Evolutionary conservation across 805 yeast species (phyloP).

Genomic region (Phaffomyces thermotolerans): DNA sequence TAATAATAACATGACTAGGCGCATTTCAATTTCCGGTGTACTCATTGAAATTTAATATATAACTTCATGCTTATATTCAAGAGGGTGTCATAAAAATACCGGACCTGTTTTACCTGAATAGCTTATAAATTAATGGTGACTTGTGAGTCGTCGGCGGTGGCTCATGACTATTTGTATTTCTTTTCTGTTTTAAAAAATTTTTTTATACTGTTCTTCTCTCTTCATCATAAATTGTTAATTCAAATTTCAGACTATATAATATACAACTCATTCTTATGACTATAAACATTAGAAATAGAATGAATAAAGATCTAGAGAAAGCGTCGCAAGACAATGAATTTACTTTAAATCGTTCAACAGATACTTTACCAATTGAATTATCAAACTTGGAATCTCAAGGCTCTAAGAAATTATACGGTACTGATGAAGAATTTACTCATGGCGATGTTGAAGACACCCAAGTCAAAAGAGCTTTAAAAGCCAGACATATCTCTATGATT

Average conservation of each 20-base stretch:
- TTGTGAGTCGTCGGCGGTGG: too few species aligned
- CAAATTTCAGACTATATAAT: too few species aligned
- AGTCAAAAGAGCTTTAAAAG: slow-evolving; percentile 54
- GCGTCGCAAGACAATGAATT: neutral
- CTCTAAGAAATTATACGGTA: neutral
- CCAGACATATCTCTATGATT: slow-evolving; percentile 68
- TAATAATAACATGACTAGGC: too few species aligned
- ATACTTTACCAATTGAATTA: neutral
- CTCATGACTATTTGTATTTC: neutral
- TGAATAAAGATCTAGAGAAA: neutral
- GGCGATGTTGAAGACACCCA: slow-evolving; percentile 28
- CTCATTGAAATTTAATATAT: too few species aligned
- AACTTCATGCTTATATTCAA: too few species aligned
- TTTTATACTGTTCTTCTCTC: neutral
- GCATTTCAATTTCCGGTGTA: too few species aligned
- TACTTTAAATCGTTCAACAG: neutral
- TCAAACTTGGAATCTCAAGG: neutral
- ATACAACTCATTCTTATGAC: too few species aligned
- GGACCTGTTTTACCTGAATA: too few species aligned
- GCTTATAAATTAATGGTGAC: too few species aligned
- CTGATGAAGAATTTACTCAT: neutral
- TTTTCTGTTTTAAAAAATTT: neutral
- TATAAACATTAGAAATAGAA: too few species aligned
- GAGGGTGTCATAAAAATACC: too few species aligned
- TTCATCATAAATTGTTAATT: neutral